These are phyloP conservation scores for Leishmania lainsoni DNA, from an alignment of 208 protist species.

Conservation along the genomic window DNA sequence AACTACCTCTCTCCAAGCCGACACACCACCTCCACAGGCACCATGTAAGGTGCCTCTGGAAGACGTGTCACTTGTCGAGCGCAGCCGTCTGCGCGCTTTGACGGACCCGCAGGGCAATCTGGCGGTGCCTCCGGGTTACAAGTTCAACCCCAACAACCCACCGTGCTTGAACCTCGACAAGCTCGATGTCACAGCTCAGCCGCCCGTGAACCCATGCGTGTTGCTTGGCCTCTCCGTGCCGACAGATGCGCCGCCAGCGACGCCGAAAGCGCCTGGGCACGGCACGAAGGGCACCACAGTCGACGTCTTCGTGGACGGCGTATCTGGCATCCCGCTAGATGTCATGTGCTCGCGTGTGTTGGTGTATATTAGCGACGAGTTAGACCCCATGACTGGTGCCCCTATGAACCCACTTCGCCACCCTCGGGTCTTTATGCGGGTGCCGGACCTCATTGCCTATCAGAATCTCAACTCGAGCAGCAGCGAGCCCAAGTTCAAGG, in stretches of 20 bases:
- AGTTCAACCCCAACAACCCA: constrained; percentile 27
- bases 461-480: constrained; percentile 45
- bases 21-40: neutral
- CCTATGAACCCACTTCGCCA: constrained; percentile 35
- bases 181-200: constrained; percentile 29
- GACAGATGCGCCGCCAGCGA: constrained; percentile 20
- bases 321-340: constrained; percentile 62
- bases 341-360: constrained; percentile 53
- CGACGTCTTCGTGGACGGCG: constrained; percentile 47
- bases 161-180: constrained; percentile 27
- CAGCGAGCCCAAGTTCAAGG: constrained; percentile 47
- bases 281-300: constrained; percentile 31
- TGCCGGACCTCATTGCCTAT: constrained; percentile 53
- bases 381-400: constrained; percentile 35
- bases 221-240: constrained; percentile 40
- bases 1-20: neutral
- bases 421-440: constrained; percentile 51
- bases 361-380: constrained; percentile 57
- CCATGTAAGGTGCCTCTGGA: constrained; percentile 17
- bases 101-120: constrained; percentile 43
- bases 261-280: constrained; percentile 23
- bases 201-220: constrained; percentile 33
- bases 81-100: constrained; percentile 26
- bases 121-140: constrained; percentile 46
- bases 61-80: constrained; percentile 20